phyloP scores from a whole-genome alignment of 257 asterid genomes.

The Lycium ferocissimum region DNA sequence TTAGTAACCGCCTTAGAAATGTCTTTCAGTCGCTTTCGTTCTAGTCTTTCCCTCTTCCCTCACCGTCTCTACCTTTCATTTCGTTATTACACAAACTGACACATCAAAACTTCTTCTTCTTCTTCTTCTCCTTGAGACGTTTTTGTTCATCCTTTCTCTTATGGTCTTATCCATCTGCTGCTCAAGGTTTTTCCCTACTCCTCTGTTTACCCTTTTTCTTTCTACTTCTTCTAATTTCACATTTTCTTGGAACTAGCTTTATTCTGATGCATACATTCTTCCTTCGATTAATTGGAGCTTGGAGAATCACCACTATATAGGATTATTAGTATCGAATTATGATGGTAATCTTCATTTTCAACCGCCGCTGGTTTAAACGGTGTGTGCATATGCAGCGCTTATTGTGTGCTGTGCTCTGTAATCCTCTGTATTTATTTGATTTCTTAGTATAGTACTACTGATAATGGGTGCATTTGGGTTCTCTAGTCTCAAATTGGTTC shows the following conservation, averaged over 20 bases:
- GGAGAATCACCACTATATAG: too few species aligned
- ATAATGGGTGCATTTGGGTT: background rate
- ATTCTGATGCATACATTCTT: too few species aligned
- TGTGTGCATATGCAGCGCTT: too few species aligned
- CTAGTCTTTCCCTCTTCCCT: background rate
- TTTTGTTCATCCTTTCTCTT: background rate
- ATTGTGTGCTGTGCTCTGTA: background rate
- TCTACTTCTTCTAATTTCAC: too few species aligned
- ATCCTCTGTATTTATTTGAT: background rate
- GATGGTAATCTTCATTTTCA: background rate
- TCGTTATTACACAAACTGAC: background rate
- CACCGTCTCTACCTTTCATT: constrained; percentile 23
- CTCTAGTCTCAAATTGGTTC: background rate
- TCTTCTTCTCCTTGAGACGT: background rate
- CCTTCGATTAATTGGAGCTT: background rate
- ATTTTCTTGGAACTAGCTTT: too few species aligned
- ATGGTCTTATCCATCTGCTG: background rate
- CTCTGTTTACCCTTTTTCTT: background rate
- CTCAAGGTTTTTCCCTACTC: background rate
- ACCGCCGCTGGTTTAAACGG: background rate
- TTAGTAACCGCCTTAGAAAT: constrained; percentile 14
- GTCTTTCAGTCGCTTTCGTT: constrained; percentile 15
- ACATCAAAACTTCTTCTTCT: background rate
- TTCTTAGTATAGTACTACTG: background rate
- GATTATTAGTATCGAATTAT: background rate